These are phyloP conservation scores for Anthostomella pinea DNA, from an alignment of 2,329 filamentous ascomycete species.

Conservation along the genomic window DNA sequence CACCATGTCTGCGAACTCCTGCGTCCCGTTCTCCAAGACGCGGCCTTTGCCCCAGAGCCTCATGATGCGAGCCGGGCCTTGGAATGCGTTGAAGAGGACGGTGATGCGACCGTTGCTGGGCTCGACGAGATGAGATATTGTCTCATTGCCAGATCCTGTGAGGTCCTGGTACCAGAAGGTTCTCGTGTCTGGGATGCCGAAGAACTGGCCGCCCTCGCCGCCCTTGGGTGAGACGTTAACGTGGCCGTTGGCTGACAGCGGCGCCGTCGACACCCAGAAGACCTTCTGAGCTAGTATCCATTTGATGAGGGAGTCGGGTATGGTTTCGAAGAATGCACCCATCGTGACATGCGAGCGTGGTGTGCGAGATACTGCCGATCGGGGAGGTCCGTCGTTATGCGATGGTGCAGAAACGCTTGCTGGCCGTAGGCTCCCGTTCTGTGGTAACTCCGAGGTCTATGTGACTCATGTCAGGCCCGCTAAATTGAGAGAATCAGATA, in stretches of 20 bases:
- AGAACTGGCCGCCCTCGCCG: slow-evolving; percentile 53
- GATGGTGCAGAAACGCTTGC: too few species aligned
- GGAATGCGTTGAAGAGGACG: slow-evolving; percentile 62
- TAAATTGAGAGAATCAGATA: too few species aligned
- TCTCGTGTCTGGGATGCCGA: slow-evolving; percentile 31
- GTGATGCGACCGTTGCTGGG: slow-evolving; percentile 65
- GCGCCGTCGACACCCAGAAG: slow-evolving; percentile 74
- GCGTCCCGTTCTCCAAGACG: slow-evolving; percentile 34
- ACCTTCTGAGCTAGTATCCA: slow-evolving; percentile 68
- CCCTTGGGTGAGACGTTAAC: slow-evolving; percentile 79
- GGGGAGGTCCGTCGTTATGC: too few species aligned
- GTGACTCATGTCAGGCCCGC: too few species aligned
- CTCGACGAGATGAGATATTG: slow-evolving; percentile 72
- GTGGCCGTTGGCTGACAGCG: slow-evolving; percentile 60
- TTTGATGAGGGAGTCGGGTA: slow-evolving; percentile 43
- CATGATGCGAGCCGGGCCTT: slow-evolving; percentile 38
- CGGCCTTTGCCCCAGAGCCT: slow-evolving; percentile 37
- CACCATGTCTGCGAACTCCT: slow-evolving; percentile 33
- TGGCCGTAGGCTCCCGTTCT: too few species aligned
- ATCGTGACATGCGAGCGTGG: too few species aligned
- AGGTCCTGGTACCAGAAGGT: slow-evolving; percentile 63
- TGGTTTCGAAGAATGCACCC: slow-evolving; percentile 30
- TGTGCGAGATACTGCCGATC: too few species aligned
- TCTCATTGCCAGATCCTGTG: slow-evolving; percentile 74
- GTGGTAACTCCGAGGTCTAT: too few species aligned